Evolutionary conservation across 1,139 yeast genomes (phyloP).

Genomic region (Suhomyces chickasaworum): DNA sequence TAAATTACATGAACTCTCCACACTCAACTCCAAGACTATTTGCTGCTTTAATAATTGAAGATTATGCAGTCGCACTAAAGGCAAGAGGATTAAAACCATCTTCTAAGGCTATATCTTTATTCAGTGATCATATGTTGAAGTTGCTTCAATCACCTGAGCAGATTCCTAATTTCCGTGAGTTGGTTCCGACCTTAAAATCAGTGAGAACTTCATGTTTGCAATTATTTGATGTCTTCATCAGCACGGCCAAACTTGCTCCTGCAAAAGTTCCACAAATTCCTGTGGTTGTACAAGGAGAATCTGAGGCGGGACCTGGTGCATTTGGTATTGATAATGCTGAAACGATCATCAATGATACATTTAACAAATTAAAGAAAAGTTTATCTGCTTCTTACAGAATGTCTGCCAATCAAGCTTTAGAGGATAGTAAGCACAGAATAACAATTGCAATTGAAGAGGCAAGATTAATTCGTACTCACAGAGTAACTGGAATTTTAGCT

Average conservation of each 20-base stretch:
- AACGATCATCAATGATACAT: slow-evolving; percentile 64
- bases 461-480: slow-evolving; percentile 49
- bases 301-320: slow-evolving; percentile 93
- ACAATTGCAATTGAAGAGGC: slow-evolving; percentile 71
- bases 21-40: slow-evolving; percentile 83
- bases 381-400: slow-evolving; percentile 76
- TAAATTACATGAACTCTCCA: slow-evolving; percentile 51
- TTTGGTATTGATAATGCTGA: slow-evolving; percentile 81
- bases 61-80: slow-evolving; percentile 55
- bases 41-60: slow-evolving; percentile 69
- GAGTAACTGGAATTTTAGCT: slow-evolving; percentile 69
- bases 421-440: slow-evolving; percentile 76
- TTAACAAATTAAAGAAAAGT: slow-evolving; percentile 61
- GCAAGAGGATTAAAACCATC: slow-evolving; percentile 21
- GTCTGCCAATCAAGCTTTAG: slow-evolving; percentile 70
- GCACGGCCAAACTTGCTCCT: slow-evolving; percentile 73
- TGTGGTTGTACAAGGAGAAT: slow-evolving; percentile 89
- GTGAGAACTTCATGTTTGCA: slow-evolving; percentile 88
- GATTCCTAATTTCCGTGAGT: slow-evolving; percentile 71
- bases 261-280: slow-evolving; percentile 82
- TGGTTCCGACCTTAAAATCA: slow-evolving; percentile 83
- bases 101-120: slow-evolving; percentile 23
- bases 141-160: slow-evolving; percentile 46
- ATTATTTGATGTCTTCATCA: slow-evolving; percentile 73
- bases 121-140: slow-evolving; percentile 33